These are phyloP conservation scores for Blastobotrys ciferrii DNA, from an alignment of 1,139 yeast genomes.

Conservation along the genomic window DNA sequence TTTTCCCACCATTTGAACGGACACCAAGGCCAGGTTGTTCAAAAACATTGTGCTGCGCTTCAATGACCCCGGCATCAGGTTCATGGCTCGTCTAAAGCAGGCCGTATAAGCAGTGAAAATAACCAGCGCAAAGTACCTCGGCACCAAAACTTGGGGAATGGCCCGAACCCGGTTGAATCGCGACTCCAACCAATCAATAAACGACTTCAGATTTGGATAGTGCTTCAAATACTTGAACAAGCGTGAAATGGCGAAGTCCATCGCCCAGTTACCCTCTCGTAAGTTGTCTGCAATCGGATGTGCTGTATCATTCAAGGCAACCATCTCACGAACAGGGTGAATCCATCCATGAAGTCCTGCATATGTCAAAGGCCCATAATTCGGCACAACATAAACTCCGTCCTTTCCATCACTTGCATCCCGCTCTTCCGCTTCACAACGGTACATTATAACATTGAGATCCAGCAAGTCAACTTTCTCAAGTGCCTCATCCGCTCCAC, in stretches of 20 bases:
- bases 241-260: slow-evolving; percentile 69
- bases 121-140: slow-evolving; percentile 80
- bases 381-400: slow-evolving; percentile 75
- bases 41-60: slow-evolving; percentile 68
- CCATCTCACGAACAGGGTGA: slow-evolving; percentile 60
- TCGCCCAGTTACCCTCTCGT: slow-evolving; percentile 85
- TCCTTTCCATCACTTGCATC: slow-evolving; percentile 70
- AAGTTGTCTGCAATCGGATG: slow-evolving; percentile 81
- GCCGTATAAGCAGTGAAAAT: slow-evolving; percentile 83
- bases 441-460: slow-evolving; percentile 70
- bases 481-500: slow-evolving; percentile 77
- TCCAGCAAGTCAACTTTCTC: slow-evolving; percentile 59
- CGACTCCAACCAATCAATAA: slow-evolving; percentile 65
- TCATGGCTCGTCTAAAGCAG: slow-evolving; percentile 63
- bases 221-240: slow-evolving; percentile 52
- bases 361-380: slow-evolving; percentile 68
- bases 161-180: slow-evolving; percentile 63
- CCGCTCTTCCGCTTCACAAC: slow-evolving; percentile 83
- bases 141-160: slow-evolving; percentile 77
- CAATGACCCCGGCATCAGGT: slow-evolving; percentile 53
- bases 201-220: slow-evolving; percentile 48
- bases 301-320: slow-evolving; percentile 71
- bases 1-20: slow-evolving; percentile 81
- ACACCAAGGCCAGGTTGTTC: slow-evolving; percentile 75
- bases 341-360: slow-evolving; percentile 96